Base-by-base conservation (phyloP, 2,329 filamentous ascomycete genomes). In the Acephala macrosclerotiorum region DNA sequence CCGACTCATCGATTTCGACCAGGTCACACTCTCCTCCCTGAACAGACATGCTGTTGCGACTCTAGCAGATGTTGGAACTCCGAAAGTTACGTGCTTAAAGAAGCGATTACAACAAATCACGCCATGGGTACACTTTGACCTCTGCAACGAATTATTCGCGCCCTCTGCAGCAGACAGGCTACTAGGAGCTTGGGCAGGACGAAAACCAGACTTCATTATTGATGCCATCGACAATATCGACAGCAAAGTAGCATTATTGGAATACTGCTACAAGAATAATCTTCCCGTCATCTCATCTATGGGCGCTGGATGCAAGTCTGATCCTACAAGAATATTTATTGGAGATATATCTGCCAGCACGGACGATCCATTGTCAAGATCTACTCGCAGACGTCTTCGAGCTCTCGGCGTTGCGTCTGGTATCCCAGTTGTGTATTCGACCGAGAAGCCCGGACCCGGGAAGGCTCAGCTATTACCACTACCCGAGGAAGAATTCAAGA, bases 181-280 rank as follows among this genome's bases (percentile, higher is more conserved):
- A 68, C 81, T 99, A 49, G 87, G 81, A 0, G 82, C 87, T 0
- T 94, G 93, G 89, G 82, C 85, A 38, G 88, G 83, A 18, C 86
- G 85, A 49, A 84, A 84, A 73, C 94, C 94, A 1, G 91, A 95
- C 73, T 99, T 90, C 75, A 89, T 99, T n/a, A 88, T 99, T 40
- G 96, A 99, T 79, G 96, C 95, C 25, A 99, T 99, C 71, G 96
- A 99, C 79, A 98, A 99, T 76, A 98, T 99, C 68, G 93, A 97
- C 60, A 97, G 93, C 61, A 99, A 99, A 81, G 95, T 99, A 2
- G 91, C 90, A 20, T 82, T 99, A 62, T 83, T 99, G 47, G 89
- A 93, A 74, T 97, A 96, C 80, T 99, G 96, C 80, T 85, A 94
- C 76, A 86, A 89, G 67, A 86, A 93, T 75, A 83, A 85, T 1